phyloP scores from a whole-genome alignment of 495 filamentous ascomycete genomes.

The Neurospora tetrasperma region DNA sequence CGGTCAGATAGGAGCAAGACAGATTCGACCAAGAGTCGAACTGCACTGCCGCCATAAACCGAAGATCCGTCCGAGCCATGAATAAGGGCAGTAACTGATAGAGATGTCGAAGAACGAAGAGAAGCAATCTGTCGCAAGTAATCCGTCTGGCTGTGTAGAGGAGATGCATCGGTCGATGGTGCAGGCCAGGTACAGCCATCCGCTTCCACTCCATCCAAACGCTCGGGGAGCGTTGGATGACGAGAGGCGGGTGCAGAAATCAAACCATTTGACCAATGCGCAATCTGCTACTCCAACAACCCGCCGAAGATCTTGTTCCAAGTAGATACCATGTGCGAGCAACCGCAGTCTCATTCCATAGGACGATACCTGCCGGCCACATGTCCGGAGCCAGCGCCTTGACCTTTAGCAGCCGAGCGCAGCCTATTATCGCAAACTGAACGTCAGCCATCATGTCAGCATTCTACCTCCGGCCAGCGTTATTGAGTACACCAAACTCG shows the following conservation, averaged over 20 bases:
- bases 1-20: conserved; percentile 1
- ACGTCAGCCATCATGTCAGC: conserved; percentile 69
- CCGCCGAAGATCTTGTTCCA: conserved; percentile 5
- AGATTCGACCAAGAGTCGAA: neutral
- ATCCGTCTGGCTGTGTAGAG: conserved; percentile 10
- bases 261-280: conserved; percentile 18
- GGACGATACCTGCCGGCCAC: conserved; percentile 58
- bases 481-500: conserved; percentile 76
- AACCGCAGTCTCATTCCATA: conserved; percentile 44
- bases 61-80: conserved; percentile 13
- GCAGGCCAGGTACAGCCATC: conserved; percentile 13
- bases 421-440: conserved; percentile 88
- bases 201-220: neutral
- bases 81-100: conserved; percentile 14
- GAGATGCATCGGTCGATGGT: conserved; percentile 21
- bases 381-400: conserved; percentile 55
- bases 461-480: conserved; percentile 66
- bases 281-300: conserved; percentile 18
- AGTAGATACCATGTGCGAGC: neutral
- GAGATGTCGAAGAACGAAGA: conserved; percentile 26
- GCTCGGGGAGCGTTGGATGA: neutral
- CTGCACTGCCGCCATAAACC: neutral
- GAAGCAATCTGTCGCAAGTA: conserved; percentile 21
- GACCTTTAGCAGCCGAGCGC: conserved; percentile 84
- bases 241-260: neutral